Percentiles rank a stretch among this genome's conserved stretches.
Evolutionary conservation across 169 alveolate species (phyloP).

Genomic region (Eimeria necatrix): DNA sequence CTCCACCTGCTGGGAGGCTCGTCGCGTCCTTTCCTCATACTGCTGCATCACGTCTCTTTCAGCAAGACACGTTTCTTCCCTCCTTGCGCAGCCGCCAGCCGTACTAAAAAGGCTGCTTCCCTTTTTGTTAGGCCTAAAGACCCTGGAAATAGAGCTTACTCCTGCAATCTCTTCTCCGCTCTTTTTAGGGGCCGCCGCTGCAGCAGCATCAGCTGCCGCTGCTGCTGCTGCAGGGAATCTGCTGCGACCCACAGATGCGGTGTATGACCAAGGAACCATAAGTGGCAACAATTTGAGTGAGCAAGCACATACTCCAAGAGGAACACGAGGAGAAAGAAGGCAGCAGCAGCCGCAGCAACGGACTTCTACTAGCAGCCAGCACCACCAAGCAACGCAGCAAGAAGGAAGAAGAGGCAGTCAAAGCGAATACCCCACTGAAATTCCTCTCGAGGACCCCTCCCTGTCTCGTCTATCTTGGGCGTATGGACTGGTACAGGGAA

Average conservation of each 20-base stretch:
- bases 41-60: constrained; percentile 63
- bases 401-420: constrained; percentile 45
- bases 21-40: constrained; percentile 64
- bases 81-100: constrained; percentile 55
- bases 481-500: constrained; percentile 44
- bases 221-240: constrained; percentile 46
- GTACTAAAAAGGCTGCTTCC: constrained; percentile 58
- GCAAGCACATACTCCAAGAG: constrained; percentile 60
- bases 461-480: constrained; percentile 62
- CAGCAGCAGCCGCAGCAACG: constrained; percentile 75
- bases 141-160: constrained; percentile 68
- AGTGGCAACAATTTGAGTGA: neutral
- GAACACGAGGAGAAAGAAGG: constrained; percentile 54
- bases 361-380: constrained; percentile 4
- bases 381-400: constrained; percentile 18
- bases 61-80: constrained; percentile 61
- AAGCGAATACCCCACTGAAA: constrained; percentile 1
- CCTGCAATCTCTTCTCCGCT: constrained; percentile 59
- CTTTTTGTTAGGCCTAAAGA: constrained; percentile 39
- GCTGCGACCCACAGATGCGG: constrained; percentile 51
- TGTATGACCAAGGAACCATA: neutral
- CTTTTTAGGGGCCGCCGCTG: constrained; percentile 48
- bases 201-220: constrained; percentile 57
- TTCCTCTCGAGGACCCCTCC: neutral
- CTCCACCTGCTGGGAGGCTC: constrained; percentile 67